Evolutionary conservation across 768 basidiomycete genomes (phyloP), one percentile per base, ranked within the genome.

Genomic region (Suillus tomentosus): DNA sequence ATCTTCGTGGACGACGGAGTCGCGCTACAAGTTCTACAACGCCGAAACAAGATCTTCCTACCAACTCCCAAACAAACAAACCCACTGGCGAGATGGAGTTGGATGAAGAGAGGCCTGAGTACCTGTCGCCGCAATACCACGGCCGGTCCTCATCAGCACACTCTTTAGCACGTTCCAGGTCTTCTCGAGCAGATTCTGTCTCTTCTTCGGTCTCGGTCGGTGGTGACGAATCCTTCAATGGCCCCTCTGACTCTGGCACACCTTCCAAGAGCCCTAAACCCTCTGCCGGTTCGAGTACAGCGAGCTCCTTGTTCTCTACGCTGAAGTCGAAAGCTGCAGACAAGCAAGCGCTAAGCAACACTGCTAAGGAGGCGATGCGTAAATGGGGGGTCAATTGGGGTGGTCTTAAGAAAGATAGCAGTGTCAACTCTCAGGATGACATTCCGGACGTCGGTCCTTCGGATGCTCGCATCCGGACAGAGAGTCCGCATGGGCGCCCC

Each of bases 301-400:
- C 74, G 1, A 67, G 83, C n/a, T 78, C 88, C 19, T 91, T 97
- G 79, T 84, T 96, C 55, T 86, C 91, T 19, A 88, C 90, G 27
- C 82, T 93, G 60, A 91, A 90, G 72, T 86, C 92, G 7, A 89
- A 89, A 50, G 86, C 88, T 0, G 79, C 77, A 27, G 95, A 96
- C 75, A 96, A 94, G 72, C 91, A 95, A 74, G 91, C 92, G 8
- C 78, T 96, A 51, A 89, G 87, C 67, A 89, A 91, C 69, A 87
- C 91, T 0, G 92, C 95, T 14, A 91, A 90, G 73, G 96, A 97
- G 71, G 84, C 91, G 10, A 89, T 97, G 82, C 87, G 90, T 64
- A 96, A 96, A 73, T 96, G 94, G 94, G 89, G 94, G 27, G 88
- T 87, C 34, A 93, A 87, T 64, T 95, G 93, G 90, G 80, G 85